Evolutionary conservation across 1,284 basidiomycete species (phyloP), one percentile per base, ranked within the genome.

Genomic region (Garcileccinum viscosum): DNA sequence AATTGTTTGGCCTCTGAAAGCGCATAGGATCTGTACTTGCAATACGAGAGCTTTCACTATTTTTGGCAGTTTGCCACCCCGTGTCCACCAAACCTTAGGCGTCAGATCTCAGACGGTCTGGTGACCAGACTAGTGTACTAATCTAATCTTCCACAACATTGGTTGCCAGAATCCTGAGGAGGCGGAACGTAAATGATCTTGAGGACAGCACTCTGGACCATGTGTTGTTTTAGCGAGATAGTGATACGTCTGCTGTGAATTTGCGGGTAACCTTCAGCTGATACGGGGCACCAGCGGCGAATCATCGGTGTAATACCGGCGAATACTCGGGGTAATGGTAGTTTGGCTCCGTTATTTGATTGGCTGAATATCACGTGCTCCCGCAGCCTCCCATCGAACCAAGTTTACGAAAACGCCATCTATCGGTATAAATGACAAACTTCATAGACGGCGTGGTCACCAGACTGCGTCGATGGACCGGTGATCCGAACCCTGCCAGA

Each of bases 131-230:
- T n/a, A n/a, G n/a, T n/a, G n/a, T n/a, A n/a, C n/a, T 33, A 22
- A 37, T 3, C 32, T 33, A 33, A 14, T 4, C 32, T 59, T 59
- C 30, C 32, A 32, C 56, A n/a, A 22, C 32, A 4, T 24, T 15
- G 14, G 3, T n/a, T 24, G 14, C 14, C 44, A 17, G 8, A 6
- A 27, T 53, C 27, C 50, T 32, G 7, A 14, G 56, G 32, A 59
- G 14, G 9, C 47, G 76, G 94, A 94, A 68, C 84, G 84, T 75
- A 93, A 94, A 62, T 85, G 86, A 74, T 93, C 93, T 78, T 93
- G 92, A 1, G 89, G 90, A 74, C 93, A 94, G 9, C 86, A 81
- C 80, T n/a, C n/a, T n/a, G n/a, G n/a, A n/a, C 89, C 93, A 94
- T 14, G 90, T 88, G 67, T 84, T 86, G 63, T 83, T 78, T 14